Evolutionary conservation across 2,329 filamentous ascomycete species (phyloP).

Genomic region (Epichloe typhina): DNA sequence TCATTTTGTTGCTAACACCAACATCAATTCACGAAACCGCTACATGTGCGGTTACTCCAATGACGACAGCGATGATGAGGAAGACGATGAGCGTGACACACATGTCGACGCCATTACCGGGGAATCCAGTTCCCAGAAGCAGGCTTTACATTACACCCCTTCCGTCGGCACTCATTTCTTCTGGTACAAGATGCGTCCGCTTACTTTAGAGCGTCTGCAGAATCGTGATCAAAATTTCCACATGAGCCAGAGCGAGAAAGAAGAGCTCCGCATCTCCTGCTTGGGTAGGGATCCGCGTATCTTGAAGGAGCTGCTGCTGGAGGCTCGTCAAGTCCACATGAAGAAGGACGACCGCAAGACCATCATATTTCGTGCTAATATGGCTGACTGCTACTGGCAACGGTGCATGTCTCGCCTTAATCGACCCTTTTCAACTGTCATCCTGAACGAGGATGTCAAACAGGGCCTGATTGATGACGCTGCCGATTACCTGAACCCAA

Average conservation of each 20-base stretch:
- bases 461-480: conserved; percentile 46
- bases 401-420: conserved; percentile 47
- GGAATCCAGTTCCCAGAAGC: conserved; percentile 23
- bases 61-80: conserved; percentile 22
- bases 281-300: conserved; percentile 47
- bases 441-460: conserved; percentile 49
- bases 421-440: conserved; percentile 52
- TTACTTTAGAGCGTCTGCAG: conserved; percentile 43
- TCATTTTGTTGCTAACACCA: conserved; percentile 52
- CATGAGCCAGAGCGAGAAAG: conserved; percentile 35
- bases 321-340: conserved; percentile 41
- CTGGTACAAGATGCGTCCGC: conserved; percentile 45
- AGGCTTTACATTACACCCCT: conserved; percentile 49
- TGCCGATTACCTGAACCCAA: conserved; percentile 48
- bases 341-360: conserved; percentile 49
- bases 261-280: conserved; percentile 47
- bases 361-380: conserved; percentile 49
- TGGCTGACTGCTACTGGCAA: conserved; percentile 40
- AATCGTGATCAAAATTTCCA: conserved; percentile 27
- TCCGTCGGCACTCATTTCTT: conserved; percentile 56
- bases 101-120: conserved; percentile 13
- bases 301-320: conserved; percentile 48
- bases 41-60: conserved; percentile 33
- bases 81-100: conserved; percentile 28
- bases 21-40: conserved; percentile 39